Base-by-base conservation (phyloP, 352 stramenopile species). In the Phytophthora lateralis region DNA sequence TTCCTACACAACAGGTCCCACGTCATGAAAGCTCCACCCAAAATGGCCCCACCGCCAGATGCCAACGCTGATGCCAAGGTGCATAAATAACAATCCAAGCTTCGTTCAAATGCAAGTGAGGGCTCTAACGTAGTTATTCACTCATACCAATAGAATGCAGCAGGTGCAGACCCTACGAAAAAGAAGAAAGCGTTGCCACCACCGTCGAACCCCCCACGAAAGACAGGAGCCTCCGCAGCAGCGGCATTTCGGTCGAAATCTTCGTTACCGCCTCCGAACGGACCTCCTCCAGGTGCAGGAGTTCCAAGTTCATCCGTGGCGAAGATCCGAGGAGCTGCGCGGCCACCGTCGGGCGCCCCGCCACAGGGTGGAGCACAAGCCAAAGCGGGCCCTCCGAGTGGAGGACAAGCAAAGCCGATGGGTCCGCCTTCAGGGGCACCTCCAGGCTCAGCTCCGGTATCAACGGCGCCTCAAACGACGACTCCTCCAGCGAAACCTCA, bases 181-280 rank as follows among this genome's bases (percentile, higher is more conserved):
- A 88, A 86, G 47, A 91, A 91, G 59, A 91, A 91, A 35, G 72
- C 72, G 12, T 47, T 91, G 5, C 85, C 85, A 4, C 85, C 82
- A 29, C 85, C 85, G 4, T 75, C 78, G 2, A 89, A 90, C 15
- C 80, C 85, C 45, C 85, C 85, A 11, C 85, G 82, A 26, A 82
- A 89, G 35, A 64, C 78, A 35, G 70, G 61, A 1, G 76, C 53
- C 0, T 91, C 82, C 0, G 81, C 84, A 9, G 84, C 82, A 11
- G 75, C 82, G 4, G 82, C 78, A 2, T 87, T 93, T 24, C 76
- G 85, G 34, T 82, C 82, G 1, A 93, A 93, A 47, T 79, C 76
- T 0, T 62, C 76, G 8, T 54, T 91, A 5, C 80, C 82, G 6
- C 82, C 82, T 1, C 82, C 85, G 0, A 90, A 75, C 63, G 82